These are phyloP conservation scores for Macrolepiota fuliginosa DNA, from an alignment of 768 basidiomycete genomes.

Conservation along the genomic window DNA sequence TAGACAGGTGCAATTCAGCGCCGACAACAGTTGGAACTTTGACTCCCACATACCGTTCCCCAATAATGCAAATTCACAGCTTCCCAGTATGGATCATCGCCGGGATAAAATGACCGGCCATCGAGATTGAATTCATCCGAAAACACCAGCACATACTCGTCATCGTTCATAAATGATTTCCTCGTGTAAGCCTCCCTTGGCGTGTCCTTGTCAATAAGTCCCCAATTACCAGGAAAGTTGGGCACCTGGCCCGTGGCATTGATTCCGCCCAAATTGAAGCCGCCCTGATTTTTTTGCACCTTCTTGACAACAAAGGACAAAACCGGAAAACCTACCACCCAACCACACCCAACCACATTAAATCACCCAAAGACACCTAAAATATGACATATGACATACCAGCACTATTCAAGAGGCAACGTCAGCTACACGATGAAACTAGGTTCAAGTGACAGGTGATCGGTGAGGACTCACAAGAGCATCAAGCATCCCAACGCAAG, in stretches of 20 bases:
- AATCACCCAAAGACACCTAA: neutral
- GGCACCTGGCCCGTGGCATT: constrained; percentile 75
- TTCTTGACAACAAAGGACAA: constrained; percentile 40
- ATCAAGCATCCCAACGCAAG: constrained; percentile 40
- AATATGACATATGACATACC: constrained; percentile 22
- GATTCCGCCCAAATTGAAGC: constrained; percentile 73
- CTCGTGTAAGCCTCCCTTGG: constrained; percentile 55
- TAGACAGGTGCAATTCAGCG: constrained; percentile 45
- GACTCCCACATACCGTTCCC: constrained; percentile 31
- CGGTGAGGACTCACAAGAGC: constrained; percentile 45
- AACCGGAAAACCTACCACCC: constrained; percentile 48
- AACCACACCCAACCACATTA: neutral
- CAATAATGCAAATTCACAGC: constrained; percentile 87
- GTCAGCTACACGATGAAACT: neutral
- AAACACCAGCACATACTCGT: constrained; percentile 60
- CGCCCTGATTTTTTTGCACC: constrained; percentile 44
- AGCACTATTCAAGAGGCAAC: constrained; percentile 25
- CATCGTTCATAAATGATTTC: constrained; percentile 49
- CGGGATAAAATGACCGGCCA: constrained; percentile 69
- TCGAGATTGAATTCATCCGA: constrained; percentile 79
- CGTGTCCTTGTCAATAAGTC: constrained; percentile 77
- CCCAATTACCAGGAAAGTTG: constrained; percentile 53
- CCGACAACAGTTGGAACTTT: neutral
- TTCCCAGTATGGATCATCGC: constrained; percentile 86
- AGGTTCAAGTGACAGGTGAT: neutral